Percentiles rank a stretch among this genome's conserved stretches.
Evolutionary conservation across 495 filamentous ascomycete species (phyloP).

Genomic region (Rostrohypoxylon terebratum): DNA sequence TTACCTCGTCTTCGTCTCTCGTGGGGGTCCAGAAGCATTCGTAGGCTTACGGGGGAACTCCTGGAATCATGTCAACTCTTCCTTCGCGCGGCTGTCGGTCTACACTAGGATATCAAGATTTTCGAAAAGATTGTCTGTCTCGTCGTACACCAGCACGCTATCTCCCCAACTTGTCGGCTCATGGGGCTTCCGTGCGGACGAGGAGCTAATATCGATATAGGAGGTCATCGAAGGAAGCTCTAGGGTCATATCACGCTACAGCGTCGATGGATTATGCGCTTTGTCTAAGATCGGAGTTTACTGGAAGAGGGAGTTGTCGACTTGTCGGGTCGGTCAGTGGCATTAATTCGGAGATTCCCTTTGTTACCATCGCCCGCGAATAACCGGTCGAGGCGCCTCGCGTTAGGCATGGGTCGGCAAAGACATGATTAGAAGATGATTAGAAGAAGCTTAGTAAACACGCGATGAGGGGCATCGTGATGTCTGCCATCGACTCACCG

Average conservation of each 20-base stretch:
- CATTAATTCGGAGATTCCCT: neutral
- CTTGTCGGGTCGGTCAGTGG: neutral
- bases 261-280: neutral
- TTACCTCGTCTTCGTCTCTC: neutral
- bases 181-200: neutral
- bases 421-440: neutral
- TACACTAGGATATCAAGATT: neutral
- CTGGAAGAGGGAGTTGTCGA: neutral
- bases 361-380: neutral
- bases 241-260: neutral
- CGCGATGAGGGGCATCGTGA: no score
- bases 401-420: neutral
- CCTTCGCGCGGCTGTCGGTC: neutral
- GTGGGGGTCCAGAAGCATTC: neutral
- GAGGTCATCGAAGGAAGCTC: neutral
- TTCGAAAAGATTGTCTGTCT: neutral
- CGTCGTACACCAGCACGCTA: neutral
- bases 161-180: neutral
- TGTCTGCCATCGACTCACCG: conserved; percentile 3
- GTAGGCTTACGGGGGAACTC: neutral
- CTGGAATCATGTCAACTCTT: neutral
- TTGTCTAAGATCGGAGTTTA: neutral
- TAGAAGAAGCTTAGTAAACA: neutral
- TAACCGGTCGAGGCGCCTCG: neutral
- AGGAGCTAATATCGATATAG: neutral